These are phyloP conservation scores for Leucocoprinus sp. DNA, from an alignment of 768 basidiomycete genomes.

Conservation along the genomic window DNA sequence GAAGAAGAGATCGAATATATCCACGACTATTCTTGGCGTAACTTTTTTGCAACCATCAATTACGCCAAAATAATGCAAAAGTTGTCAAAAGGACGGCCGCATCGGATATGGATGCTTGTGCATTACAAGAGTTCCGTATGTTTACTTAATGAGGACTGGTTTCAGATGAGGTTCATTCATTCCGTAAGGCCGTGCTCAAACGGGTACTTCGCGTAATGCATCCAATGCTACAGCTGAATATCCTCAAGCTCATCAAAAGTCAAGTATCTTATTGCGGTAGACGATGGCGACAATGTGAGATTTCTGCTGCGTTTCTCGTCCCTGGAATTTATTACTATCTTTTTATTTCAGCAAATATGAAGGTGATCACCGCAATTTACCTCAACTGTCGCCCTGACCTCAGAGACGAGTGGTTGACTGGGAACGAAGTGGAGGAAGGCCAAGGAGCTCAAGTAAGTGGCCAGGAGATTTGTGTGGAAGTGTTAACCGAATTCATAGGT, in stretches of 20 bases:
- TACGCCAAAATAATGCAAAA: conserved; percentile 98
- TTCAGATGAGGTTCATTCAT: not conserved
- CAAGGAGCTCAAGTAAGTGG: conserved; percentile 76
- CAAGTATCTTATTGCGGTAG: conserved; percentile 97
- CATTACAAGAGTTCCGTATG: conserved; percentile 95
- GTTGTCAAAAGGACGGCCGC: conserved; percentile 87
- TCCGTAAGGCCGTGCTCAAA: conserved; percentile 81
- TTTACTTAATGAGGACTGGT: not conserved
- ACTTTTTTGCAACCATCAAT: conserved; percentile 96
- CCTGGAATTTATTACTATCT: conserved; percentile 7
- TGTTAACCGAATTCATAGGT: conserved; percentile 39
- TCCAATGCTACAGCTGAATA: conserved; percentile 87
- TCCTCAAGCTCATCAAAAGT: conserved; percentile 96
- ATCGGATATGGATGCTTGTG: conserved; percentile 91
- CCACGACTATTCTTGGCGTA: conserved; percentile 93
- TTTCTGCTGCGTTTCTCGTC: not conserved
- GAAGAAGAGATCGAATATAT: conserved; percentile 90
- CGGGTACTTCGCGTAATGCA: conserved; percentile 91
- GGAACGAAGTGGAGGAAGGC: conserved; percentile 85
- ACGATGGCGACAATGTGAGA: conserved; percentile 93
- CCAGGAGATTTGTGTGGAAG: not conserved
- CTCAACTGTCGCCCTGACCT: conserved; percentile 95
- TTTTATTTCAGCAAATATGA: conserved; percentile 82
- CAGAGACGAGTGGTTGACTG: conserved; percentile 95
- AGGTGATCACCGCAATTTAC: conserved; percentile 98